Evolutionary conservation across 1,284 basidiomycete species (phyloP).

Genomic region (Hypsizygus ulmarius): DNA sequence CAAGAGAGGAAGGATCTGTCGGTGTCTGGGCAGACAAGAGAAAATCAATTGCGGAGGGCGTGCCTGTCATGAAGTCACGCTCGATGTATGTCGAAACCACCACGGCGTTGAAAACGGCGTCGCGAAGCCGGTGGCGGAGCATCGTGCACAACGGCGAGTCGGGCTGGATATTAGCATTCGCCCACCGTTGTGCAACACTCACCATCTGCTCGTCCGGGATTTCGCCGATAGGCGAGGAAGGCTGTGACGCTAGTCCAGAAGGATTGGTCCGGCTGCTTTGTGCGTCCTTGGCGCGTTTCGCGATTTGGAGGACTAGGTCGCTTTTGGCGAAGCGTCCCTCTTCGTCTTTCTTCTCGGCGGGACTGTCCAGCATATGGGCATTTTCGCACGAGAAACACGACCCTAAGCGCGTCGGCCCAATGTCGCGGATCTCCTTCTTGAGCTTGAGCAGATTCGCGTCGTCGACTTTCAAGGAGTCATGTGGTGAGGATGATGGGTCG

Average conservation of each 20-base stretch:
- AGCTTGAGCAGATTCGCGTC: constrained; percentile 54
- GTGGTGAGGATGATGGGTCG: constrained; percentile 24
- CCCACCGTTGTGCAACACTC: constrained; percentile 62
- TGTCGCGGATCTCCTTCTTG: constrained; percentile 76
- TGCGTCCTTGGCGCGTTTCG: constrained; percentile 53
- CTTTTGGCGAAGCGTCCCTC: constrained; percentile 50
- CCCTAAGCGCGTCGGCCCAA: constrained; percentile 61
- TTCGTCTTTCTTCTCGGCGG: constrained; percentile 35
- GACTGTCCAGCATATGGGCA: constrained; percentile 19
- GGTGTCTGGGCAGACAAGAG: constrained; percentile 18
- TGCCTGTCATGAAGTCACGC: constrained; percentile 33
- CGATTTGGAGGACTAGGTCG: constrained; percentile 66
- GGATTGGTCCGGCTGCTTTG: constrained; percentile 22
- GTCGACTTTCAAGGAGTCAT: constrained; percentile 33
- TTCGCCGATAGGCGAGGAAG: constrained; percentile 26
- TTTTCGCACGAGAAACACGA: constrained; percentile 42
- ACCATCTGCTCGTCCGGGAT: constrained; percentile 51
- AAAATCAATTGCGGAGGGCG: constrained; percentile 25
- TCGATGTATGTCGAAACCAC: constrained; percentile 49
- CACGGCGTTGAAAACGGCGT: constrained; percentile 62
- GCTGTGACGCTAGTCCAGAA: constrained; percentile 9
- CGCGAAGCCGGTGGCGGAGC: constrained; percentile 60
- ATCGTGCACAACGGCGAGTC: constrained; percentile 55
- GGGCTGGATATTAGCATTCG: constrained; percentile 54
- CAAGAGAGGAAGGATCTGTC: constrained; percentile 11